Evolutionary conservation across 768 basidiomycete genomes (phyloP).

Genomic region (Epithele typhae): DNA sequence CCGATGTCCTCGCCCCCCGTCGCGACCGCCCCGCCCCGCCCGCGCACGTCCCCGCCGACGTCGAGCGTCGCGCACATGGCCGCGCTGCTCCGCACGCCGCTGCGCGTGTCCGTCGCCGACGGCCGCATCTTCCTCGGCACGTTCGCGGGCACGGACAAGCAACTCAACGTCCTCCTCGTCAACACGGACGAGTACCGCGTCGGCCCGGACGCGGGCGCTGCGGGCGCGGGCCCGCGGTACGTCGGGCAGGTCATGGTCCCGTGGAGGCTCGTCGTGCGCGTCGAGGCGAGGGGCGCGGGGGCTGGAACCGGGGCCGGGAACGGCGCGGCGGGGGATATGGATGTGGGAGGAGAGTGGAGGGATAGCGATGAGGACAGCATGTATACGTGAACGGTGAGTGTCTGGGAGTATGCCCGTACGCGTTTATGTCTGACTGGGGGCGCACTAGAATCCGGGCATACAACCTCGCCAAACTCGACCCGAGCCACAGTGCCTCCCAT

Average conservation of each 20-base stretch:
- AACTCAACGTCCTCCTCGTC: constrained; percentile 75
- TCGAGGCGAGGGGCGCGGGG: constrained; percentile 37
- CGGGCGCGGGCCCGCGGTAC: constrained; percentile 47
- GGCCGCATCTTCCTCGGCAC: constrained; percentile 79
- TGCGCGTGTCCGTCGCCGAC: constrained; percentile 67
- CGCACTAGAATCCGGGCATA: too few species aligned
- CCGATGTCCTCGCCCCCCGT: constrained; percentile 13
- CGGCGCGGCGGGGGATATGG: neutral
- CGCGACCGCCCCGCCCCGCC: constrained; percentile 4
- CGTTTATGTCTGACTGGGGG: too few species aligned
- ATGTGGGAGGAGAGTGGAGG: too few species aligned
- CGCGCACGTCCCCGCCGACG: constrained; percentile 7
- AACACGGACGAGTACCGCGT: constrained; percentile 78
- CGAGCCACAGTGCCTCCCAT: too few species aligned
- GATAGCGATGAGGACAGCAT: constrained; percentile 11
- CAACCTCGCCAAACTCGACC: too few species aligned
- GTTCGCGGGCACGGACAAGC: constrained; percentile 83
- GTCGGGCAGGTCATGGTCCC: constrained; percentile 78
- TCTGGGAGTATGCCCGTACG: too few species aligned
- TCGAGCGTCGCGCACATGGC: constrained; percentile 18
- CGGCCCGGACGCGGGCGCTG: constrained; percentile 33
- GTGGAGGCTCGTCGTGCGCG: constrained; percentile 60
- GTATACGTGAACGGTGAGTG: too few species aligned
- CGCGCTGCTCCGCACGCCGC: constrained; percentile 48
- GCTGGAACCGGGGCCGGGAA: constrained; percentile 23